Evolutionary conservation across 2,329 filamentous ascomycete genomes (phyloP).

Genomic region (Pseudocercospora crystallina): DNA sequence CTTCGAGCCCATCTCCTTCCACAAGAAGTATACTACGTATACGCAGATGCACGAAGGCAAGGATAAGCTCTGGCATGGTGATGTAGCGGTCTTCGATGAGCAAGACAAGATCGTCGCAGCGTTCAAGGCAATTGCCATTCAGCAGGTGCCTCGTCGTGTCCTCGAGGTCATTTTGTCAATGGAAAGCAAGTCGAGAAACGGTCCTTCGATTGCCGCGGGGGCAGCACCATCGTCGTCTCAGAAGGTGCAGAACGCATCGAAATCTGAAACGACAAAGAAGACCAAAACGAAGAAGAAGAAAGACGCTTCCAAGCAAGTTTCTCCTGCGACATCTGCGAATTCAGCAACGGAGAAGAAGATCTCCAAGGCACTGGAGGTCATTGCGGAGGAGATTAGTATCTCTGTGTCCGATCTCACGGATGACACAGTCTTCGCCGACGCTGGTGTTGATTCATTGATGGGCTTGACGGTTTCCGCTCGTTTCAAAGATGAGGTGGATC

Average conservation of each 20-base stretch:
- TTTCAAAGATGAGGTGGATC: conserved; percentile 18
- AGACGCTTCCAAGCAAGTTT: no score
- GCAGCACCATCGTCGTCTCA: no score
- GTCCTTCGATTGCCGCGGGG: no score
- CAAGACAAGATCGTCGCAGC: conserved; percentile 22
- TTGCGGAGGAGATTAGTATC: conserved; percentile 32
- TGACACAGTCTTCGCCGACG: conserved; percentile 24
- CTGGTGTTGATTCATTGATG: conserved; percentile 31
- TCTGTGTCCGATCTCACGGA: no score
- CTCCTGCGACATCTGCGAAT: not conserved
- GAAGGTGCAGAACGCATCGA: no score
- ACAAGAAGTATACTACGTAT: conserved; percentile 34
- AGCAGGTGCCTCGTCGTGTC: no score
- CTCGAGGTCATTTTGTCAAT: conserved; percentile 2
- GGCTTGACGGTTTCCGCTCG: conserved; percentile 6
- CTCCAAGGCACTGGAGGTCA: conserved; percentile 19
- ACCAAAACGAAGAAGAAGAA: no score
- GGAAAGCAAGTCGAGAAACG: no score
- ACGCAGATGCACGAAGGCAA: conserved; percentile 23
- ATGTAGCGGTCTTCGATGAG: conserved; percentile 30
- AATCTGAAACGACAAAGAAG: no score
- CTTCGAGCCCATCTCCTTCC: conserved; percentile 26
- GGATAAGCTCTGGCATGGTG: no score
- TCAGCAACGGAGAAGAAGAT: conserved; percentile 3
- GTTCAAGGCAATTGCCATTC: no score